Evolutionary conservation across 2,329 filamentous ascomycete species (phyloP), one percentile per base, ranked within the genome.

Genomic region (Magnaporthiopsis rhizophila): DNA sequence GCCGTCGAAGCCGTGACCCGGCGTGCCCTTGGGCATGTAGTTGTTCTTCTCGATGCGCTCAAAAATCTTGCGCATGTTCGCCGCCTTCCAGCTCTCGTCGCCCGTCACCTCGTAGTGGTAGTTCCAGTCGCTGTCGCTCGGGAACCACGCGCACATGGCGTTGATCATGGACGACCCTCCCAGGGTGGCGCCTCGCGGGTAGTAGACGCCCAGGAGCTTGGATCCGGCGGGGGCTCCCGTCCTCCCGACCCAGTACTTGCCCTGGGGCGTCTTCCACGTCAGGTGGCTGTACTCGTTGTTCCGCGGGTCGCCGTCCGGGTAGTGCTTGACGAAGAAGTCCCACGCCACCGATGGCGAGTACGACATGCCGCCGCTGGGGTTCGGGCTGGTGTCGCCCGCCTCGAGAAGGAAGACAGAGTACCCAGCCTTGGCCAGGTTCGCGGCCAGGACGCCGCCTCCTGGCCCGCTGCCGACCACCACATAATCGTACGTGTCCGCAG

Each of bases 291-390:
- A 81, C 59, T 74, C 72, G 65, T 78, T 74, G 67, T 82, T 80
- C 26, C 79, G 74, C 4, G 65, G 62, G 24, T 73, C 71, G 64
- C 79, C 72, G 65, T 83, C 78, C 11, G 77, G 74, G 69, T 83
- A 84, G 70, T 85, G 83, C 64, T 79, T 78, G 65, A 85, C 81
- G 66, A 79, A 85, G 71, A 82, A 84, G 72, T 84, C 81, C 83
- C 83, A 85, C 61, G 75, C 73, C 69, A 81, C 76, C 24, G 75
- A 76, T 30, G 75, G 74, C 66, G 83, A 79, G 70, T 83, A 78
- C 32, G 76, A 79, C 13, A n/a, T n/a, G n/a, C 78, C 78, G 62
- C 77, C 75, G 30, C 77, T 76, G 58, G 77, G 76, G 65, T 79
- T 76, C 2, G 78, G 78, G 58, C 80, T 81, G 4, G 81, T 76